Evolutionary conservation across 2,329 filamentous ascomycete species (phyloP).

Genomic region (Cadophora luteo-olivacea): DNA sequence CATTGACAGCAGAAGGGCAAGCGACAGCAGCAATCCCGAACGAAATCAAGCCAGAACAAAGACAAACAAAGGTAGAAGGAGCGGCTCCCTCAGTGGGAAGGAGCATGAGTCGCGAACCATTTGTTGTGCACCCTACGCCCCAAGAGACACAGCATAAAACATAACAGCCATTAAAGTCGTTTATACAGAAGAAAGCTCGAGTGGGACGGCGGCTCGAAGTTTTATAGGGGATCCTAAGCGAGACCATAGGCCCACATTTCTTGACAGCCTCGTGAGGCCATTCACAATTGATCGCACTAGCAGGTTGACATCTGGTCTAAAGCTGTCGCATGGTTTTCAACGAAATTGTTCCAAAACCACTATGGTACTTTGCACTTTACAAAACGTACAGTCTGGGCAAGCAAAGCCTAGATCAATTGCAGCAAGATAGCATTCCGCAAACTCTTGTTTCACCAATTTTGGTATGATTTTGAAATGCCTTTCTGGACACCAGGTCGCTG

Average conservation of each 20-base stretch:
- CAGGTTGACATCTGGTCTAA: not conserved
- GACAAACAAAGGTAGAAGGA: not conserved
- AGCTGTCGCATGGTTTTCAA: no score
- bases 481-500: slow-evolving; percentile 31
- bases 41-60: not conserved
- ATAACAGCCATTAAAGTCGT: not conserved
- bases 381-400: no score
- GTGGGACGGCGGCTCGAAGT: not conserved
- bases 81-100: not conserved
- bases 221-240: slow-evolving; percentile 3
- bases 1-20: not conserved
- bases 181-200: not conserved
- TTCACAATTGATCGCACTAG: not conserved
- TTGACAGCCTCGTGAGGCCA: not conserved
- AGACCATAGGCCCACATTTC: not conserved
- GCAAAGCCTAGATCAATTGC: no score
- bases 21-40: not conserved
- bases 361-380: no score
- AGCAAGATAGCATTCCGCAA: no score
- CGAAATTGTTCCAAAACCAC: no score
- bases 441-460: slow-evolving; percentile 12
- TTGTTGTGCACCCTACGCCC: not conserved
- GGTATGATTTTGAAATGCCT: slow-evolving; percentile 40
- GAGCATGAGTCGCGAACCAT: not conserved
- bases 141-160: not conserved